Conservation (phyloP, 1,284 basidiomycete species). For the Porphyrellus sp. region DNA sequence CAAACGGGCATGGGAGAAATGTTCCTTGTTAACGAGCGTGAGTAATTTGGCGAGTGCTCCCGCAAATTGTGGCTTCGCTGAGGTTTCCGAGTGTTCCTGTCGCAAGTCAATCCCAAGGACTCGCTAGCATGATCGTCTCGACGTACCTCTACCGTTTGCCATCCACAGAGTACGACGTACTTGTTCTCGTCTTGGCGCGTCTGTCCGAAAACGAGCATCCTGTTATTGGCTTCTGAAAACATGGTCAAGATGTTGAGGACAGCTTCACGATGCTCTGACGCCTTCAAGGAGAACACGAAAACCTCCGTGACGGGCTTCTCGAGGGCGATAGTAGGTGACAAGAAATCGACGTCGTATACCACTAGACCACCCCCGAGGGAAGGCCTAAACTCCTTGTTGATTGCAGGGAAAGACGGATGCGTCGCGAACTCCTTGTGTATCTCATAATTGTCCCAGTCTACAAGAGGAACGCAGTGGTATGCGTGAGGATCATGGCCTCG, state of each 20-base stretch:
- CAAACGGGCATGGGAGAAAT: slow-evolving; percentile 10
- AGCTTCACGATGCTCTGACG: slow-evolving; percentile 18
- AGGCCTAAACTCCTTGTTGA: neutral
- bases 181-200: slow-evolving; percentile 26
- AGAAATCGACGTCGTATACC: slow-evolving; percentile 29
- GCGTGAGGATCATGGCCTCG: no score
- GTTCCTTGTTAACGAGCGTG: slow-evolving; percentile 14
- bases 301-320: slow-evolving; percentile 23
- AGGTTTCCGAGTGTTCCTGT: slow-evolving; percentile 12
- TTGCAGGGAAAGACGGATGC: neutral
- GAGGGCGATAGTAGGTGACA: slow-evolving; percentile 10
- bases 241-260: slow-evolving; percentile 14
- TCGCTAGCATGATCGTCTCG: neutral
- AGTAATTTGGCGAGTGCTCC: slow-evolving; percentile 1
- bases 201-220: slow-evolving; percentile 23
- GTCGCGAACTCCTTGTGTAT: neutral
- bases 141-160: slow-evolving; percentile 26
- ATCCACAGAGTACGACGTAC: slow-evolving; percentile 23
- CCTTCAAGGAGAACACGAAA: slow-evolving; percentile 22
- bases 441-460: slow-evolving; percentile 3
- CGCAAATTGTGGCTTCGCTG: slow-evolving; percentile 8
- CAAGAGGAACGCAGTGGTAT: no score
- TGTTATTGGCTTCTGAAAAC: slow-evolving; percentile 11
- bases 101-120: neutral
- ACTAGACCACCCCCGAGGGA: slow-evolving; percentile 4